These are phyloP conservation scores for Aspergillus sergii DNA, from an alignment of 2,329 filamentous ascomycete genomes.

Conservation along the genomic window DNA sequence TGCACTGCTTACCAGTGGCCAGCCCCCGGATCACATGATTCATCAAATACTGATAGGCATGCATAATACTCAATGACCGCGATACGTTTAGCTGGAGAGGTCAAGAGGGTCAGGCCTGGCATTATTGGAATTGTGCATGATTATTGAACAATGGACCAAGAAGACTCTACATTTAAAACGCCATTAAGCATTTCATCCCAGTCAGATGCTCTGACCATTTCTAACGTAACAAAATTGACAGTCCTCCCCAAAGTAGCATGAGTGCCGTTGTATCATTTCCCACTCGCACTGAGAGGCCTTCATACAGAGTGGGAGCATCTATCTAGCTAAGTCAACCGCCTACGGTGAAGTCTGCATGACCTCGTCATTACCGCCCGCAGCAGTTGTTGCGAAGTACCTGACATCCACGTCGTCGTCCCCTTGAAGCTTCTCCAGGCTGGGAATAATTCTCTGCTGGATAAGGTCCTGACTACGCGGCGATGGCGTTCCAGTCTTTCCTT, in stretches of 20 bases:
- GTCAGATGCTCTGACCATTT: constrained; percentile 38
- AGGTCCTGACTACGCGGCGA: constrained; percentile 75
- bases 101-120: not conserved
- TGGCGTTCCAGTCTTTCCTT: constrained; percentile 60
- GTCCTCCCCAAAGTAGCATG: constrained; percentile 24
- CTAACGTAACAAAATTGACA: constrained; percentile 37
- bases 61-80: too few relatives aligned
- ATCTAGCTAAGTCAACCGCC: constrained; percentile 18
- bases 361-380: constrained; percentile 62
- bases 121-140: constrained; percentile 22
- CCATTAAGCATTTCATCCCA: constrained; percentile 39
- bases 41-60: too few relatives aligned
- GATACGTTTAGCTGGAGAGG: not conserved
- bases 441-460: constrained; percentile 83
- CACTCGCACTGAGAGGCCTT: constrained; percentile 18
- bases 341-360: constrained; percentile 57
- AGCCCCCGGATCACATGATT: constrained; percentile 12
- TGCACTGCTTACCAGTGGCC: constrained; percentile 1
- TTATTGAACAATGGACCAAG: constrained; percentile 29
- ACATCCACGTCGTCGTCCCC: constrained; percentile 98
- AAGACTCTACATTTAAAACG: constrained; percentile 41
- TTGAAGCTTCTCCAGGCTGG: constrained; percentile 91
- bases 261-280: constrained; percentile 23
- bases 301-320: constrained; percentile 15
- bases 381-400: constrained; percentile 93